Conservation (phyloP, 169 alveolate genomes). For the Plasmodium billcollinsi region DNA sequence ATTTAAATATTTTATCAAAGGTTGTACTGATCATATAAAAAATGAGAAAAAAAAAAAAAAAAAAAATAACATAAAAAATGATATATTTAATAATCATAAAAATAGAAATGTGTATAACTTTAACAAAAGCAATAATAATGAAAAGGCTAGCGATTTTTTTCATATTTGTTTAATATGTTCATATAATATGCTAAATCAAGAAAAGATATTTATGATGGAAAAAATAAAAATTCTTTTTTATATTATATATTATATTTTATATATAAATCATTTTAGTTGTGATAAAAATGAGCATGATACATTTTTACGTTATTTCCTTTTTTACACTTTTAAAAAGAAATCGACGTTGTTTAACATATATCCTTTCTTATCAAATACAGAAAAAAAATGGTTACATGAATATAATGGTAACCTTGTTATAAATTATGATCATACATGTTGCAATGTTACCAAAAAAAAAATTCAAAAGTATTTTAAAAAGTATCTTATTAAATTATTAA, state of each 20-base stretch:
- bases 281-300: neutral
- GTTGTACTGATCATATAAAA: neutral
- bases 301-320: constrained; percentile 6
- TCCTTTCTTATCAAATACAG: too few relatives aligned
- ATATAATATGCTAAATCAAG: constrained; percentile 4
- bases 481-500: neutral
- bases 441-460: neutral
- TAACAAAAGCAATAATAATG: neutral
- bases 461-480: neutral
- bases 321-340: neutral
- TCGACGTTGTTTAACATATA: neutral
- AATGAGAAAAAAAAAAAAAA: too few relatives aligned
- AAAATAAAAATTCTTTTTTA: constrained; percentile 11
- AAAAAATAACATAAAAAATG: neutral
- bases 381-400: neutral
- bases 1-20: neutral
- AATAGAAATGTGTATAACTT: neutral
- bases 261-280: neutral
- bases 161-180: constrained; percentile 24
- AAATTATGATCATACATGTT: constrained; percentile 3
- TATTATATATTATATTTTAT: constrained; percentile 11
- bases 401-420: neutral
- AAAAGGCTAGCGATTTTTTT: neutral
- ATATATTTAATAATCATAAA: neutral
- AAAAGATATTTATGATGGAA: neutral